Percentiles rank a stretch among this genome's conserved stretches.
Evolutionary conservation across 306 rosid genomes (phyloP).

Genomic region (Cucurbita ficifolia): DNA sequence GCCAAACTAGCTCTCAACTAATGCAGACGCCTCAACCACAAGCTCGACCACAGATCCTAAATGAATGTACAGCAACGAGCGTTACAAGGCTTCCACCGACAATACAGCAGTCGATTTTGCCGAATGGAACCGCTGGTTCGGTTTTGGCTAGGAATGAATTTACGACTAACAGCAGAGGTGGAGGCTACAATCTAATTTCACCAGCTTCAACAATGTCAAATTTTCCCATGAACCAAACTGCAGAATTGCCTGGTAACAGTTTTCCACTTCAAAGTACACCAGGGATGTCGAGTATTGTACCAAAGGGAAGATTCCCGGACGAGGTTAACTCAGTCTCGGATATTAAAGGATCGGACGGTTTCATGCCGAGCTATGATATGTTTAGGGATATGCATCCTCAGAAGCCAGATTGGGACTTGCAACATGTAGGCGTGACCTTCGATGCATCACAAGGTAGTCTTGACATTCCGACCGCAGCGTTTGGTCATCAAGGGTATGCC

Average conservation of each 20-base stretch:
- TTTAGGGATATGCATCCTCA: constrained; percentile 61
- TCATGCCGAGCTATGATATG: constrained; percentile 52
- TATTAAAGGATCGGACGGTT: constrained; percentile 38
- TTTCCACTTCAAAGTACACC: constrained; percentile 67
- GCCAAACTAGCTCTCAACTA: constrained; percentile 38
- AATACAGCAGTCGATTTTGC: constrained; percentile 35
- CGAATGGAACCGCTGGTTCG: constrained; percentile 42
- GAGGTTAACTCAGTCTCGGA: constrained; percentile 47
- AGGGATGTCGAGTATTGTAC: constrained; percentile 36
- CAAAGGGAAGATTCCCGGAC: constrained; percentile 47
- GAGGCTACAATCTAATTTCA: constrained; percentile 38
- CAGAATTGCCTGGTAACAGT: constrained; percentile 48
- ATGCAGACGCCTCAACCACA: constrained; percentile 65
- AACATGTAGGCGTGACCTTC: constrained; percentile 40
- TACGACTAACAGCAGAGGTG: constrained; percentile 30
- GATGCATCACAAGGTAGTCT: constrained; percentile 50
- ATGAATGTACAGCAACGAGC: constrained; percentile 20
- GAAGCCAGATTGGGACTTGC: constrained; percentile 72
- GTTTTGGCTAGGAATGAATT: constrained; percentile 50
- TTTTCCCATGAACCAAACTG: constrained; percentile 54
- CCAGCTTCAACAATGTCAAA: constrained; percentile 47
- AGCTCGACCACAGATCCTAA: constrained; percentile 54
- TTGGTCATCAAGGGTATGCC: constrained; percentile 61
- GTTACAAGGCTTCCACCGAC: constrained; percentile 50
- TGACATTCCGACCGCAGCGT: constrained; percentile 42